phyloP scores from a whole-genome alignment of 176 grass and related monocot genomes.

The Microstegium vimineum region DNA sequence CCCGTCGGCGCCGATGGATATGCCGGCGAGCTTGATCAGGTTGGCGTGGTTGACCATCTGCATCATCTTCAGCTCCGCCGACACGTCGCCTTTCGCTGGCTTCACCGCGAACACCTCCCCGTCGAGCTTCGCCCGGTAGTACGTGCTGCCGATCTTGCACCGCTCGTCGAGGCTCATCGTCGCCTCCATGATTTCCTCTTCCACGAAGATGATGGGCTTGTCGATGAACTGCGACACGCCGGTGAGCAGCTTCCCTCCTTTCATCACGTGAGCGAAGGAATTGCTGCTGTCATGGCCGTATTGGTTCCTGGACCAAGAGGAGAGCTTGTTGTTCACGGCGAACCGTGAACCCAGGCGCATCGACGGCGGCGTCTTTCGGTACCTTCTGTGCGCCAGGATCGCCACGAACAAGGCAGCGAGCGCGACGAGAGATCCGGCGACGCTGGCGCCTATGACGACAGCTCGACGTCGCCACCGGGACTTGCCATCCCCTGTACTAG shows the following conservation, averaged over 20 bases:
- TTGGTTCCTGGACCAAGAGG: slow-evolving; percentile 11
- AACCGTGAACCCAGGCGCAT: neutral
- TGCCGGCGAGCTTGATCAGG: slow-evolving; percentile 50
- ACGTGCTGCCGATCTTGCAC: slow-evolving; percentile 36
- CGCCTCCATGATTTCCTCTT: slow-evolving; percentile 43
- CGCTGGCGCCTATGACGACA: slow-evolving; percentile 3
- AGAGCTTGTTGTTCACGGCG: slow-evolving; percentile 20
- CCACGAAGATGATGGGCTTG: slow-evolving; percentile 44
- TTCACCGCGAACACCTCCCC: slow-evolving; percentile 55
- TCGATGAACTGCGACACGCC: slow-evolving; percentile 64
- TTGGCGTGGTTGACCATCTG: slow-evolving; percentile 65
- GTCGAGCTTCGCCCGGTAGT: slow-evolving; percentile 47
- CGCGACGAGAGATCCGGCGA: slow-evolving; percentile 20
- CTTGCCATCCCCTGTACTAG: neutral
- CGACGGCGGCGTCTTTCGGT: neutral
- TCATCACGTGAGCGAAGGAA: slow-evolving; percentile 17
- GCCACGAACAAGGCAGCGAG: slow-evolving; percentile 19
- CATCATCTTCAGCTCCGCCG: slow-evolving; percentile 51
- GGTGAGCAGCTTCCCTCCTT: slow-evolving; percentile 44
- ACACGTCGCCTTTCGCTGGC: slow-evolving; percentile 45
- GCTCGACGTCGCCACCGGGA: neutral
- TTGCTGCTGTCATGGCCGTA: neutral
- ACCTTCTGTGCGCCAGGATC: slow-evolving; percentile 24
- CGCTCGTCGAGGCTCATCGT: slow-evolving; percentile 49
- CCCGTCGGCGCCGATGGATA: slow-evolving; percentile 38